phyloP scores from a whole-genome alignment of 1,284 basidiomycete species.

The Amylostereum areolatum region DNA sequence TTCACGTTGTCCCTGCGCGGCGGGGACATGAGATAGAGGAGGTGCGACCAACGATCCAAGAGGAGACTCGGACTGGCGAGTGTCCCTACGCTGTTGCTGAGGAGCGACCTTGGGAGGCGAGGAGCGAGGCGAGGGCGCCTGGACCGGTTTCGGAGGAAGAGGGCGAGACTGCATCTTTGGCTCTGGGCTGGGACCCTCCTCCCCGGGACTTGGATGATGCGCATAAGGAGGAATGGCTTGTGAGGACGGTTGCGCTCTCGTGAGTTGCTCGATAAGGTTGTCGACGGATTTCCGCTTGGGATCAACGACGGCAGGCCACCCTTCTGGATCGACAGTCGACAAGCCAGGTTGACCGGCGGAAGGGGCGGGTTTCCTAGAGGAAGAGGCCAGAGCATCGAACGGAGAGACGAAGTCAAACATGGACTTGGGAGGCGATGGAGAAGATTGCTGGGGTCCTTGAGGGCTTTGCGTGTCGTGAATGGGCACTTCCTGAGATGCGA shows the following conservation, averaged over 20 bases:
- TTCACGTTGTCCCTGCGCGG: conserved; percentile 39
- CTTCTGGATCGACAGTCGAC: conserved; percentile 28
- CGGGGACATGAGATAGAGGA: conserved; percentile 36
- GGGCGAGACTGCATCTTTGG: conserved; percentile 34
- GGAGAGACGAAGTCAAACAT: conserved; percentile 81
- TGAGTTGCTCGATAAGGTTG: conserved; percentile 67
- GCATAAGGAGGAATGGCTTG: conserved; percentile 35
- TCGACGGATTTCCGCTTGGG: conserved; percentile 76
- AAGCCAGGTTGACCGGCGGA: conserved; percentile 57
- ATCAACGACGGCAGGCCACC: conserved; percentile 47
- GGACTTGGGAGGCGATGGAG: conserved; percentile 66
- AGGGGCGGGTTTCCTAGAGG: conserved; percentile 22
- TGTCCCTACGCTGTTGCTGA: conserved; percentile 21
- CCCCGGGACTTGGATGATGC: conserved; percentile 39
- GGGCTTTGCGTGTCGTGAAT: conserved; percentile 15
- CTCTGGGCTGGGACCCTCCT: conserved; percentile 36
- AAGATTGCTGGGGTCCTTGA: conserved; percentile 37
- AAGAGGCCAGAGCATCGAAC: conserved; percentile 63
- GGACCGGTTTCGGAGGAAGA: conserved; percentile 46
- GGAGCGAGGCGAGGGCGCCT: conserved; percentile 50
- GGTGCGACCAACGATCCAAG: conserved; percentile 37
- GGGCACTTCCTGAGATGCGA: conserved; percentile 33
- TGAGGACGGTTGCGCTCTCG: conserved; percentile 42
- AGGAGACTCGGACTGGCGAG: conserved; percentile 26
- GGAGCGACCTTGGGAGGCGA: conserved; percentile 53